A percentile compares a stretch with the other conserved stretches of the same genome.
phyloP scores from a whole-genome alignment of 148 eudicot species.

The Rhododendron kiyosumense region DNA sequence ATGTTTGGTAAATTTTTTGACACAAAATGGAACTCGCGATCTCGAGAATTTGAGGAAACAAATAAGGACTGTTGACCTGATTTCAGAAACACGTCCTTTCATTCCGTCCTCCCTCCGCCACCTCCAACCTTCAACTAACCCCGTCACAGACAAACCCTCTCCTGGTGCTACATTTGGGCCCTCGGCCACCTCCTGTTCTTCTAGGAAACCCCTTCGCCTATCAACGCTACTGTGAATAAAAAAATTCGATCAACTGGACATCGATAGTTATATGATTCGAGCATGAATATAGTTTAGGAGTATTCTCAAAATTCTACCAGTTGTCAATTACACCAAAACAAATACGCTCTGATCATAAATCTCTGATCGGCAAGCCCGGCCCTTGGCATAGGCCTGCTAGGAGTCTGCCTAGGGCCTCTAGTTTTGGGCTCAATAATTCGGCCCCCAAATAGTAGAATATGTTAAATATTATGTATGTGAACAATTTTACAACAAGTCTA shows the following conservation, averaged over 20 bases:
- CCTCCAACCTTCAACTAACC: neutral
- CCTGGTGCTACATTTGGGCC: neutral
- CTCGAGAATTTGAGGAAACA: neutral
- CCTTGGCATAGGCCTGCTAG: too few species aligned
- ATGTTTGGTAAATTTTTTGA: neutral
- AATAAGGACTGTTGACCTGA: too few species aligned
- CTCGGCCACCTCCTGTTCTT: neutral
- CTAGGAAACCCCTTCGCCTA: neutral
- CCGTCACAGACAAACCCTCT: neutral
- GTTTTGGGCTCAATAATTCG: too few species aligned
- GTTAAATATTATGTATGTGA: too few species aligned
- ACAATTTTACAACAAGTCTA: too few species aligned
- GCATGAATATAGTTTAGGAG: neutral
- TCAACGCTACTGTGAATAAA: neutral
- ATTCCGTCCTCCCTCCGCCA: neutral
- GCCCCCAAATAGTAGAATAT: too few species aligned
- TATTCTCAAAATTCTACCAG: neutral
- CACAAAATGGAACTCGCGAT: neutral
- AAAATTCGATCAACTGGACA: neutral
- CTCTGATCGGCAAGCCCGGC: too few species aligned
- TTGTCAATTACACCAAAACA: neutral
- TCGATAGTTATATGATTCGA: too few species aligned
- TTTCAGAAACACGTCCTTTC: neutral
- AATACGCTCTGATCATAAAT: too few species aligned
- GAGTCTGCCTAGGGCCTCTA: too few species aligned